Evolutionary conservation across 305 asterid genomes (phyloP), one percentile per base, ranked within the genome.

Genomic region (Plantago coronopus): DNA sequence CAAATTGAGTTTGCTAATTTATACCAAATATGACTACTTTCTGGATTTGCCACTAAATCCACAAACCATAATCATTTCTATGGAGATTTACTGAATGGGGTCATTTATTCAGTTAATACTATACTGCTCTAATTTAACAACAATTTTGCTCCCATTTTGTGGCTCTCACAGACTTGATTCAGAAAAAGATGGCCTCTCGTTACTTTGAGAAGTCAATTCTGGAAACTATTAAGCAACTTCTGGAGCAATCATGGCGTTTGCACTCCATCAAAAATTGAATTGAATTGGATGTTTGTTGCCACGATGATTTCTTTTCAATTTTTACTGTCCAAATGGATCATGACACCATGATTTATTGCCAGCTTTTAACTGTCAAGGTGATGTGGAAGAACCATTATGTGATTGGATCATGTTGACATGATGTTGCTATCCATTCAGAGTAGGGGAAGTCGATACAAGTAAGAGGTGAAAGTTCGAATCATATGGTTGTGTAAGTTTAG

Each of bases 151-250:
- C 40, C 40, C 7, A 12, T 42, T 2, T 34, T 17, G 12, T 37
- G 43, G 61, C 19, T 14, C 61, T 17, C 48, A 16, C 9, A 7
- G 0, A 10, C n/a, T 38, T 12, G 9, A 21, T 38, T 17, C 23
- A n/a, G 9, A 19, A 43, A 5, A 10, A 40, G 43, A 46, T 47
- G 63, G 38, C 63, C 23, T 58, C 51, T 58, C 63, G 48, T 7
- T 58, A 2, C n/a, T 40, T 43, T 58, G 51, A 58, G 29, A 58
- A 58, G 63, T 58, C 51, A 58, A 37, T 40, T 20, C n/a, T 6
- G 2, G 46, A 19, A 37, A 38, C 48, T 17, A 23, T 51, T 17
- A 23, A 57, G 21, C 46, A 29, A 5, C 48, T 40, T 29, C 62
- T 21, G 4, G 11, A 34, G 19, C 37, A 57, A 57, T 19, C 31